Evolutionary conservation across 192 early-diverging fungal species (phyloP), one percentile per base, ranked within the genome.

Genomic region (Glomus cerebriforme): DNA sequence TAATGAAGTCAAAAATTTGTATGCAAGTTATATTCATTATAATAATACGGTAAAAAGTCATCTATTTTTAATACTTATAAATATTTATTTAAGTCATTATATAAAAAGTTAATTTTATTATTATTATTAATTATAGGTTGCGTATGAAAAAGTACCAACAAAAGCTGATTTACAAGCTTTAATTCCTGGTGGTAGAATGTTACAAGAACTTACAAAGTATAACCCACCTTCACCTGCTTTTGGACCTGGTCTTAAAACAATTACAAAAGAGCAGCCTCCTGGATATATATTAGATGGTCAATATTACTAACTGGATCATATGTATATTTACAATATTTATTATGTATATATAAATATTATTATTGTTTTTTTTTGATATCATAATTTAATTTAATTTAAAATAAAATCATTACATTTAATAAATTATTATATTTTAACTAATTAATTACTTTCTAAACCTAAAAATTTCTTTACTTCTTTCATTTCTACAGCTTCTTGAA

Each of bases 31-130:
- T 43, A 79, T 81, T 22, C 86, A 83, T 78, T 83, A 87, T 27
- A 90, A 90, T 65, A 81, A 90, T 71, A 87, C 86, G n/a, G 89
- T 90, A 62, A 85, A 39, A 13, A 31, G 79, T 58, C 43, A 24
- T 24, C n/a, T 5, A 19, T 54, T 3, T 19, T 54, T 49, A 17
- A 49, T 54, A 54, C 17, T 54, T 3, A 9, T 4, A 9, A 9
- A 43, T 43, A 9, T 43, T 43, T 3, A 9, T 43, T 43, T 54
- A 22, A 22, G 3, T 54, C 5, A 54, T 22, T 22, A 54, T 54
- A 54, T 54, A 54, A 15, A n/a, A 5, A 6, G 15, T 54, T 54
- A 6, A n/a, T n/a, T 19, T 6, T 54, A 22, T 2, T 3, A 54
- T 54, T 17, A 54, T 22, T 54, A 22, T 54, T 19, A 17, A 66